These are phyloP conservation scores for Boletus patriciae DNA, from an alignment of 768 basidiomycete genomes.

Conservation along the genomic window DNA sequence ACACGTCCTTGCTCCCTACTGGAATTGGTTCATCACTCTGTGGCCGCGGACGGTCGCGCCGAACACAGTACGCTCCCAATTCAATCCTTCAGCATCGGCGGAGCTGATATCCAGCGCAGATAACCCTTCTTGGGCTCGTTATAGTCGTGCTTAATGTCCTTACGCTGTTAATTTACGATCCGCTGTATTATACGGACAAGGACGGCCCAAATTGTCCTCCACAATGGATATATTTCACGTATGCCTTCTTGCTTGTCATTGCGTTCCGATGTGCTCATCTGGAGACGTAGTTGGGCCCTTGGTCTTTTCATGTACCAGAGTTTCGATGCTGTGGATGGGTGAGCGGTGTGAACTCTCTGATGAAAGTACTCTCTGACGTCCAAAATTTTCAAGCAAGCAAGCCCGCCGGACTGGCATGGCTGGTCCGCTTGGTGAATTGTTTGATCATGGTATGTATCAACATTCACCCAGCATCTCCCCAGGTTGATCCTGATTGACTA, in stretches of 20 bases:
- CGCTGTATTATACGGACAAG: slow-evolving; percentile 66
- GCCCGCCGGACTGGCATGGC: slow-evolving; percentile 95
- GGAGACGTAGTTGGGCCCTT: slow-evolving; percentile 65
- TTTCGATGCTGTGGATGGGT: slow-evolving; percentile 90
- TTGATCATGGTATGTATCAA: slow-evolving; percentile 79
- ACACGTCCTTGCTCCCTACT: slow-evolving; percentile 80
- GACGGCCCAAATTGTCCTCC: slow-evolving; percentile 65
- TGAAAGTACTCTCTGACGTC: slow-evolving; percentile 3
- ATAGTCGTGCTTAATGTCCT: slow-evolving; percentile 84
- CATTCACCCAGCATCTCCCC: neutral
- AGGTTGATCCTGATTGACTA: slow-evolving; percentile 23
- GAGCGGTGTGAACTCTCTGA: slow-evolving; percentile 14
- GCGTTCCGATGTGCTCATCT: neutral
- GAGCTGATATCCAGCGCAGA: slow-evolving; percentile 46
- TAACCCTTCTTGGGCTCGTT: slow-evolving; percentile 80
- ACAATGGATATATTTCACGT: slow-evolving; percentile 91
- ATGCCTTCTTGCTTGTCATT: slow-evolving; percentile 29
- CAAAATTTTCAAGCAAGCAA: slow-evolving; percentile 66
- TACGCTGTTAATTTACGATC: slow-evolving; percentile 84
- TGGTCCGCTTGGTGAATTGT: slow-evolving; percentile 97
- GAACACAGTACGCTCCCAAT: slow-evolving; percentile 65
- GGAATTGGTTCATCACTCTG: slow-evolving; percentile 88
- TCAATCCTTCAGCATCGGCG: neutral
- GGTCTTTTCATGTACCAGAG: slow-evolving; percentile 93
- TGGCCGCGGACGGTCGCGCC: slow-evolving; percentile 87